Evolutionary conservation across 1,139 yeast genomes (phyloP).

Genomic region (Candida buenavistaensis): DNA sequence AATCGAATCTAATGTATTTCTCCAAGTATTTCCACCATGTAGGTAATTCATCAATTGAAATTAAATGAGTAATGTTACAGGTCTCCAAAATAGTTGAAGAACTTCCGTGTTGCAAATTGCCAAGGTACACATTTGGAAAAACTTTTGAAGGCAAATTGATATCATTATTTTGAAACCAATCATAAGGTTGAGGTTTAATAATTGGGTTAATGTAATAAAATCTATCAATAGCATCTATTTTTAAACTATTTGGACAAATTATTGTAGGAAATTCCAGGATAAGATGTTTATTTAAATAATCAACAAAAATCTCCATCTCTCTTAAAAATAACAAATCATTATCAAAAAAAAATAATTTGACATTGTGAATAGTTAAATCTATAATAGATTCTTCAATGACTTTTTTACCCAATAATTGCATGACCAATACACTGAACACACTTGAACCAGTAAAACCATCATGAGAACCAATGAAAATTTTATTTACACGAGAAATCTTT

Average conservation of each 20-base stretch:
- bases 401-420: constrained; percentile 21
- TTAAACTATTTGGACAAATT: constrained; percentile 9
- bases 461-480: constrained; percentile 33
- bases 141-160: constrained; percentile 41
- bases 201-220: constrained; percentile 8
- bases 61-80: constrained; percentile 24
- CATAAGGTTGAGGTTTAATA: constrained; percentile 15
- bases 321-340: constrained; percentile 33
- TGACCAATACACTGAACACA: constrained; percentile 28
- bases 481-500: constrained; percentile 21
- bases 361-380: constrained; percentile 15
- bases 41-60: constrained; percentile 42
- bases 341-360: constrained; percentile 34
- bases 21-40: constrained; percentile 29
- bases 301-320: constrained; percentile 32
- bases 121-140: constrained; percentile 31
- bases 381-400: constrained; percentile 27
- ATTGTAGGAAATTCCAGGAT: constrained; percentile 11
- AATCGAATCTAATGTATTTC: constrained; percentile 19
- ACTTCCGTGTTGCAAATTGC: constrained; percentile 38
- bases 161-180: constrained; percentile 37
- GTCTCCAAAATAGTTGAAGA: constrained; percentile 30
- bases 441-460: constrained; percentile 46
- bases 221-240: constrained; percentile 8
- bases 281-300: constrained; percentile 12